Percentiles rank a stretch among this genome's conserved stretches.
phyloP scores from a whole-genome alignment of 345 rosid species.

The Populus deltoides region DNA sequence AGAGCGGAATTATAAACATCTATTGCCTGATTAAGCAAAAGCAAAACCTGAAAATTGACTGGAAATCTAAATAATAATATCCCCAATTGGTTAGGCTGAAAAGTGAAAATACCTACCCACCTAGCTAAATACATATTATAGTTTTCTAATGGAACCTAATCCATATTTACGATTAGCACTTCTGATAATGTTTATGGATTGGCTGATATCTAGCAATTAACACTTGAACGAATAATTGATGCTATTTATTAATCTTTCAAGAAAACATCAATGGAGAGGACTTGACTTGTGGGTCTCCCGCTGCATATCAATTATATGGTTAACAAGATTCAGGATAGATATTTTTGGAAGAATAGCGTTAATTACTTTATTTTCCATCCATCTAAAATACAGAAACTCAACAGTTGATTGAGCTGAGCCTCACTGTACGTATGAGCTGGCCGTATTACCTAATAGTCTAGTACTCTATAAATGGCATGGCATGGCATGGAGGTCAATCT shows the following conservation, averaged over 20 bases:
- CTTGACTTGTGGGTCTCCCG: too few relatives aligned
- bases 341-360: background rate
- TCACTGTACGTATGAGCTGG: background rate
- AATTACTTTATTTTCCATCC: background rate
- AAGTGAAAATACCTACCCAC: constrained; percentile 11
- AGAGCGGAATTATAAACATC: too few relatives aligned
- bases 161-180: background rate
- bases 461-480: background rate
- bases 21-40: too few relatives aligned
- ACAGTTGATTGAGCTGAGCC: constrained; percentile 1
- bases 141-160: constrained; percentile 1
- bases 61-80: too few relatives aligned
- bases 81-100: constrained; percentile 18
- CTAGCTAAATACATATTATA: background rate
- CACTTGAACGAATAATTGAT: too few relatives aligned
- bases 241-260: too few relatives aligned
- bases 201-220: background rate
- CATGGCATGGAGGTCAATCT: background rate
- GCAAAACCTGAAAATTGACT: too few relatives aligned
- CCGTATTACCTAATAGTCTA: background rate
- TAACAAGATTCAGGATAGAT: background rate
- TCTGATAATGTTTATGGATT: background rate
- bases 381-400: background rate
- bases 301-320: background rate
- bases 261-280: background rate